Evolutionary conservation across 148 eudicot species (phyloP).

Genomic region (Cornus florida): DNA sequence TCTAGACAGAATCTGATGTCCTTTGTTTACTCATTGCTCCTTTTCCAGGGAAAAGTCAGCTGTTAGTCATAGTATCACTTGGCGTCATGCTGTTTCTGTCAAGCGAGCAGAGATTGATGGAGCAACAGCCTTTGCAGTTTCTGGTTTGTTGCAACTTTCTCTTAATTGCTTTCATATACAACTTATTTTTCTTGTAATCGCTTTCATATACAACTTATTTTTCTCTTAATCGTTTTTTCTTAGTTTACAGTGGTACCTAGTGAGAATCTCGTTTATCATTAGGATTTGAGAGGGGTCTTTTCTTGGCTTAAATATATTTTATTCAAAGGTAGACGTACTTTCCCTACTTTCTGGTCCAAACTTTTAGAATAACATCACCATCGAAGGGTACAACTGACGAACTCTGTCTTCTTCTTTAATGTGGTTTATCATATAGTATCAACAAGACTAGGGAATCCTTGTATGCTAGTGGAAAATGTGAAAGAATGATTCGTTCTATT

Average conservation of each 20-base stretch:
- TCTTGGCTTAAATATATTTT: neutral
- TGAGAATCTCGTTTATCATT: neutral
- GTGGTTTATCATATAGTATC: neutral
- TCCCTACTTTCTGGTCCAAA: neutral
- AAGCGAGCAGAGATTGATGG: conserved; percentile 77
- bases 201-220: neutral
- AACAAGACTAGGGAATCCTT: neutral
- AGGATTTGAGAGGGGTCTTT: neutral
- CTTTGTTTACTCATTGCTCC: neutral
- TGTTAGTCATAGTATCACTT: conserved; percentile 79
- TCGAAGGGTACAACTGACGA: neutral
- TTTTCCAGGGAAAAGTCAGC: conserved; percentile 82
- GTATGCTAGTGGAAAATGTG: neutral
- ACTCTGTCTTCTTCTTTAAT: neutral
- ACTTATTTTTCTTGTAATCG: neutral
- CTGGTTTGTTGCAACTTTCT: conserved; percentile 52
- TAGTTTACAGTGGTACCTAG: neutral
- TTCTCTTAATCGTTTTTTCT: too few relatives aligned
- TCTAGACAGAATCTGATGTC: neutral
- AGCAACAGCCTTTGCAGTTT: conserved; percentile 76
- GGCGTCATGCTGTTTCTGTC: conserved; percentile 65
- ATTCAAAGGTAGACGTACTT: neutral
- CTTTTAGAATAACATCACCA: neutral
- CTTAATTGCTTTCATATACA: neutral
- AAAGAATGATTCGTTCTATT: neutral